Percentiles rank a stretch among this genome's conserved stretches.
Conservation (phyloP, 352 stramenopile species). For the Pythium vanterpoolii region DNA sequence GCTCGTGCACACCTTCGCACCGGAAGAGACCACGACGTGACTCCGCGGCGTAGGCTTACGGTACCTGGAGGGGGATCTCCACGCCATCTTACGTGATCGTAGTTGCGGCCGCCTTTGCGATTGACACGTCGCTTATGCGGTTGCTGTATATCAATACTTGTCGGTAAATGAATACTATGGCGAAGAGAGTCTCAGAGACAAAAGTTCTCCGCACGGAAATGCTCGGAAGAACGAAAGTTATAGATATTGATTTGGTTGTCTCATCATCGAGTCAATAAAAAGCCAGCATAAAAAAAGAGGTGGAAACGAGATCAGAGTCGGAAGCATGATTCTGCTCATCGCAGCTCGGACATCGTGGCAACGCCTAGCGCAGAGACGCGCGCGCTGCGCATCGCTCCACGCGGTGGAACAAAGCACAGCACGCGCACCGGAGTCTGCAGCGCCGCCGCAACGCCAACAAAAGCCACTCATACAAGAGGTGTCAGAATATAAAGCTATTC, state of each 20-base stretch:
- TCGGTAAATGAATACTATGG: no score
- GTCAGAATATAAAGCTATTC: constrained; percentile 90
- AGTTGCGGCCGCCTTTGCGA: neutral
- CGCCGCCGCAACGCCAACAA: constrained; percentile 16
- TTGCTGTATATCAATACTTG: no score
- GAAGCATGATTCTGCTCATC: constrained; percentile 84
- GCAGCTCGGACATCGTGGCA: constrained; percentile 31
- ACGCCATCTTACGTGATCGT: neutral
- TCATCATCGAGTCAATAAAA: constrained; percentile 59
- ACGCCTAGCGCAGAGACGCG: neutral
- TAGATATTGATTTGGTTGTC: constrained; percentile 63
- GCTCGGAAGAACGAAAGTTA: constrained; percentile 90
- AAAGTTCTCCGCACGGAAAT: constrained; percentile 55
- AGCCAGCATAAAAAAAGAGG: neutral
- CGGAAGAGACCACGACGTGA: constrained; percentile 4
- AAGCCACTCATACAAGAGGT: constrained; percentile 88
- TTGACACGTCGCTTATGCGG: neutral
- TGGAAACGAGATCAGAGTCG: constrained; percentile 42
- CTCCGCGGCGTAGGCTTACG: neutral
- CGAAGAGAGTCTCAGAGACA: constrained; percentile 42
- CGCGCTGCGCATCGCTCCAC: constrained; percentile 26
- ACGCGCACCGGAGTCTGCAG: neutral
- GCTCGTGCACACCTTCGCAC: neutral
- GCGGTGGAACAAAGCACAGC: constrained; percentile 35
- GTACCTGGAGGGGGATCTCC: neutral